Evolutionary conservation across 805 yeast genomes (phyloP), one percentile per base, ranked within the genome.

Genomic region (Alloascoidea africana): DNA sequence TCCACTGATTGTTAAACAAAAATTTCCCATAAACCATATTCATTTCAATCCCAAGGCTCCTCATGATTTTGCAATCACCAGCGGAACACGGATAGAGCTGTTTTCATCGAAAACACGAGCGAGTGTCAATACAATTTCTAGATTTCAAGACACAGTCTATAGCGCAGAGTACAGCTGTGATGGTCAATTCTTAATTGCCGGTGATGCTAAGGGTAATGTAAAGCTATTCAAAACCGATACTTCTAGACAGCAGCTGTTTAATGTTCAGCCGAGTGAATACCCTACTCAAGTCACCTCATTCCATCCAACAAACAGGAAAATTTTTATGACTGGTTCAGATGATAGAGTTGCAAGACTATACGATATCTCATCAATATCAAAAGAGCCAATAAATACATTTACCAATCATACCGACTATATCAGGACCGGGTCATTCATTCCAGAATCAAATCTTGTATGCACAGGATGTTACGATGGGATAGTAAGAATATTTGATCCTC

Each of bases 401-500:
- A 70, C 66, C 17, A 79, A 71, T 46, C 96, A 91, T 53, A 70
- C 73, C 19, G 98, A 91, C 59, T 91, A 91, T 55, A 77, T 91
- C 27, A 70, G 98, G 47, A 65, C 89, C 3, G 93, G 83, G 4
- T 66, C 66, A 40, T 84, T 84, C 54, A 69, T 87, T 27, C 89
- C 89, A 2, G 60, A 69, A 3, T 76, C 85, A 18, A 82, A 81
- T 51, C 62, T 87, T 43, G 62, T 91, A n/a, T 78, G 80, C 13
- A 84, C 96, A 1, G 98, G 97, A 38, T 86, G 93, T 51, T 91
- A 91, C 53, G 98, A 91, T 57, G 94, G 96, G 5, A 55, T 63
- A 17, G 78, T 89, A 3, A 66, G 97, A 46, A 55, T 91, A 4
- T 89, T 79, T 50, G 98, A 89, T 60, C 70, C 91, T 3, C 70